Conservation (phyloP, 352 stramenopile genomes). For the Pythium volutum region DNA sequence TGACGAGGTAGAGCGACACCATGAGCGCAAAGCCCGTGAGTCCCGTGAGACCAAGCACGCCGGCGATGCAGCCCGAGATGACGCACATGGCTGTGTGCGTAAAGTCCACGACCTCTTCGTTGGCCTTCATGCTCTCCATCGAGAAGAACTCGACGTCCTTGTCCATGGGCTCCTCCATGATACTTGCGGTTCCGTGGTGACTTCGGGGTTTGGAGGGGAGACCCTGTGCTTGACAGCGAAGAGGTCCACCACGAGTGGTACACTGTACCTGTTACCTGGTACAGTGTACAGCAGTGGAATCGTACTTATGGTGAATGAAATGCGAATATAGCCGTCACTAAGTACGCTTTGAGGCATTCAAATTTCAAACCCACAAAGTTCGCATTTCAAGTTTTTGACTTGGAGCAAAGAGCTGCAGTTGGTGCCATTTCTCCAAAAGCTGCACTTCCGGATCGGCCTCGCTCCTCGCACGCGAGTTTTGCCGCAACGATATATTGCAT, state of each 20-base stretch:
- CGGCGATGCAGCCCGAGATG: constrained; percentile 75
- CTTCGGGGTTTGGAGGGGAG: neutral
- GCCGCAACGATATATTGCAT: neutral
- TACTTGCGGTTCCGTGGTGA: neutral
- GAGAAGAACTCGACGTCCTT: constrained; percentile 87
- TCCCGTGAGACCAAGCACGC: constrained; percentile 75
- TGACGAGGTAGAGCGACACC: constrained; percentile 60
- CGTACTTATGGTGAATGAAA: neutral
- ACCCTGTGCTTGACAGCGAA: neutral
- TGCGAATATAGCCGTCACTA: constrained; percentile 4
- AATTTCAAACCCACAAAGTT: constrained; percentile 28
- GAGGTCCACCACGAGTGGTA: too few species aligned
- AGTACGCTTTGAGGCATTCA: constrained; percentile 23
- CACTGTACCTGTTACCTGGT: neutral
- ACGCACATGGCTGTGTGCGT: constrained; percentile 83
- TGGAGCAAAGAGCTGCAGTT: constrained; percentile 10
- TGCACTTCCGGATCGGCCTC: neutral
- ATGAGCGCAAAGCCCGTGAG: constrained; percentile 75
- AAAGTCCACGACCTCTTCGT: constrained; percentile 77
- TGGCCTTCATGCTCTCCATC: constrained; percentile 84
- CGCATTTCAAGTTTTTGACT: constrained; percentile 21
- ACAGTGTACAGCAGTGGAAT: neutral
- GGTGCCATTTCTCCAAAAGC: neutral
- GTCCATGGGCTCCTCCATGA: constrained; percentile 58
- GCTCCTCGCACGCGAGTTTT: neutral